Percentiles rank a stretch among this genome's conserved stretches.
Conservation (phyloP, 345 rosid genomes). For the Salix exigua region DNA sequence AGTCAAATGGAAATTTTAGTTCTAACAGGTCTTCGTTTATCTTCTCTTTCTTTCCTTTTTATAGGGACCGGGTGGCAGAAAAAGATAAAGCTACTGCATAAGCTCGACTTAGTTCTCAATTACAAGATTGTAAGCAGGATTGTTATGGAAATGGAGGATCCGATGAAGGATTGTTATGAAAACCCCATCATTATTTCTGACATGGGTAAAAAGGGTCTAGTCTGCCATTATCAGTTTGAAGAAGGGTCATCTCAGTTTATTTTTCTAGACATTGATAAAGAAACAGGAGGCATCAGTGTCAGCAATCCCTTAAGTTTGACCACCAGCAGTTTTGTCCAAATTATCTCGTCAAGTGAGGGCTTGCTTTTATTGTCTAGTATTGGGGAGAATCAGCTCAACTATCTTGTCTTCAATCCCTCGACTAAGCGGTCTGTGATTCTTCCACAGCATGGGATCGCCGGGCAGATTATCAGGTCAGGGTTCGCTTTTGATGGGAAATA, state of each 20-base stretch:
- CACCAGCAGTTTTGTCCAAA: background rate
- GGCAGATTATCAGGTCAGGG: slow-evolving; percentile 7
- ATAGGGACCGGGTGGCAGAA: too few relatives aligned
- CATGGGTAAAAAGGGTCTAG: slow-evolving; percentile 1
- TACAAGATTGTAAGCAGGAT: too few relatives aligned
- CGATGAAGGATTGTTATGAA: too few relatives aligned
- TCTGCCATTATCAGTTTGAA: slow-evolving; percentile 4
- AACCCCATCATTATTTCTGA: background rate
- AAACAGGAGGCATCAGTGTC: background rate
- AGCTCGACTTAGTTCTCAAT: too few relatives aligned
- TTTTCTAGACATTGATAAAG: background rate
- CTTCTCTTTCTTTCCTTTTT: too few relatives aligned
- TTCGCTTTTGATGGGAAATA: slow-evolving; percentile 6
- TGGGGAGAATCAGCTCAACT: background rate
- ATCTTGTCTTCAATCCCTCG: slow-evolving; percentile 13
- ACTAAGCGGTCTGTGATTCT: background rate
- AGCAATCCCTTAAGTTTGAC: slow-evolving; percentile 5
- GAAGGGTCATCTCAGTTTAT: slow-evolving; percentile 12
- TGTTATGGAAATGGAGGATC: too few relatives aligned
- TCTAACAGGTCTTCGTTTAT: too few relatives aligned
- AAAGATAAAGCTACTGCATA: too few relatives aligned
- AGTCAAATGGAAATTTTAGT: too few relatives aligned
- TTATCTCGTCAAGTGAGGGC: slow-evolving; percentile 11
- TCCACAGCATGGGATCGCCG: background rate
- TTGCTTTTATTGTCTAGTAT: slow-evolving; percentile 6